Percentiles rank a stretch among this genome's conserved stretches.
These are phyloP conservation scores for Penicillium griseofulvum DNA, from an alignment of 2,329 filamentous ascomycete genomes.

Conservation along the genomic window DNA sequence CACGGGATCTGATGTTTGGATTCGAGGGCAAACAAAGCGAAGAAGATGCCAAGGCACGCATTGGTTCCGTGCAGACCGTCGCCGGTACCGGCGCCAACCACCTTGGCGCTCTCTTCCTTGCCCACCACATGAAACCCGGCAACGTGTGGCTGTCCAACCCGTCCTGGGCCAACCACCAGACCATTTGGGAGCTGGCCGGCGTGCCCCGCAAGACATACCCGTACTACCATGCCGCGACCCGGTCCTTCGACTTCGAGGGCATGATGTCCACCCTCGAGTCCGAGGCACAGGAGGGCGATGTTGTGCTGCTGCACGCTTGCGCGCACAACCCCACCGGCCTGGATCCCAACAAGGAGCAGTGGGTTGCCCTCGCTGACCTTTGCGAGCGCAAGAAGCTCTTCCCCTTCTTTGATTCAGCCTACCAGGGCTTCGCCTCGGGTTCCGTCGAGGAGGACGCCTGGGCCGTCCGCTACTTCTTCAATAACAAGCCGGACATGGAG, in stretches of 20 bases:
- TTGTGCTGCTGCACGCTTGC: conserved; percentile 89
- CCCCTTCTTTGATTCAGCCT: conserved; percentile 96
- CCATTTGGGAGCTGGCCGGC: conserved; percentile 77
- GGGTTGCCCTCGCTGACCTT: conserved; percentile 78
- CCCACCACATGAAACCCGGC: conserved; percentile 73
- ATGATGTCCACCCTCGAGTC: conserved; percentile 84
- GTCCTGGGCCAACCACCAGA: conserved; percentile 96
- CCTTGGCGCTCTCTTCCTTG: conserved; percentile 84
- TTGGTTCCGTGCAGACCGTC: conserved; percentile 83
- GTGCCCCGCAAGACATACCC: conserved; percentile 80
- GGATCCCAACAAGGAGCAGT: conserved; percentile 87
- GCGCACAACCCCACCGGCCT: conserved; percentile 98
- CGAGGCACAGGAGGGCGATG: conserved; percentile 73
- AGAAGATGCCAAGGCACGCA: conserved; percentile 40
- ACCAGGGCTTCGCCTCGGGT: conserved; percentile 95
- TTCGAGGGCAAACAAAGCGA: conserved; percentile 54
- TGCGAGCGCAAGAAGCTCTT: conserved; percentile 81
- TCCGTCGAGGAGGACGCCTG: conserved; percentile 80
- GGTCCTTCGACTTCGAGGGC: conserved; percentile 46
- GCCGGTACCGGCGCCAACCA: conserved; percentile 95
- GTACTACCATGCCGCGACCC: conserved; percentile 72
- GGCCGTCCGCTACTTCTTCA: conserved; percentile 86
- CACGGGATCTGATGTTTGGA: conserved; percentile 77
- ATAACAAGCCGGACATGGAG: conserved; percentile 70
- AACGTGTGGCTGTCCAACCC: conserved; percentile 88